These are phyloP conservation scores for Sclerotinia glacialis DNA, from an alignment of 2,329 filamentous ascomycete species.

Conservation along the genomic window DNA sequence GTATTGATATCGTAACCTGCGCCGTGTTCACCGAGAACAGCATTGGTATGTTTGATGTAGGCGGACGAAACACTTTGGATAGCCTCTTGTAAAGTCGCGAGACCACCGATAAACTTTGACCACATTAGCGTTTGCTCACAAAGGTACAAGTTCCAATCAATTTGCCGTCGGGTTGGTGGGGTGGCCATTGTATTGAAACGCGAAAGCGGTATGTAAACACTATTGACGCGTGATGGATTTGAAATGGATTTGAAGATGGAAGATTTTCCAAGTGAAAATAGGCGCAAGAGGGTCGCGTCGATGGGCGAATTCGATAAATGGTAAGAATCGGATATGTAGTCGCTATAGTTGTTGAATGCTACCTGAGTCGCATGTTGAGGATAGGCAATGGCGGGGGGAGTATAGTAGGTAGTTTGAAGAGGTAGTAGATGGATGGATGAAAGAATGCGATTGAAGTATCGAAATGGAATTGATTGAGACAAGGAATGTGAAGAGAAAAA, in stretches of 20 bases:
- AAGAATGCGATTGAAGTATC: slow-evolving; percentile 26
- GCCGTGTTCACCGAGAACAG: slow-evolving; percentile 65
- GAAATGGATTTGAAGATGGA: slow-evolving; percentile 24
- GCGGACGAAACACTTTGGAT: slow-evolving; percentile 77
- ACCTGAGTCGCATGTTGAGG: background rate
- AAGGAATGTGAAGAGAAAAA: slow-evolving; percentile 18
- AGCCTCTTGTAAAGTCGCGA: slow-evolving; percentile 74
- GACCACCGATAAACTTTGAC: slow-evolving; percentile 67
- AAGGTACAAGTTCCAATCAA: slow-evolving; percentile 28
- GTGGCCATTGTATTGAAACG: slow-evolving; percentile 18
- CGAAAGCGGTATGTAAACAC: slow-evolving; percentile 33
- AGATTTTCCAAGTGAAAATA: slow-evolving; percentile 21
- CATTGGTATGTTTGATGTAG: slow-evolving; percentile 85
- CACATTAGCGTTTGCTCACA: slow-evolving; percentile 34
- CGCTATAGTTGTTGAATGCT: background rate
- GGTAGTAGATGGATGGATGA: slow-evolving; percentile 14
- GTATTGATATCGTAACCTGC: slow-evolving; percentile 46
- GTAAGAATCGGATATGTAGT: background rate
- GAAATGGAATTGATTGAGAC: slow-evolving; percentile 22
- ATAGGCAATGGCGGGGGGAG: slow-evolving; percentile 15
- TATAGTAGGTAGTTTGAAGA: background rate
- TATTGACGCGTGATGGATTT: slow-evolving; percentile 31
- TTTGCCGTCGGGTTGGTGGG: slow-evolving; percentile 25
- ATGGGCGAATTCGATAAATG: background rate
- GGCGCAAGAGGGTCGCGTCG: slow-evolving; percentile 31